Conservation (phyloP, 1,284 basidiomycete species). For the Rhodotorula sp. region DNA sequence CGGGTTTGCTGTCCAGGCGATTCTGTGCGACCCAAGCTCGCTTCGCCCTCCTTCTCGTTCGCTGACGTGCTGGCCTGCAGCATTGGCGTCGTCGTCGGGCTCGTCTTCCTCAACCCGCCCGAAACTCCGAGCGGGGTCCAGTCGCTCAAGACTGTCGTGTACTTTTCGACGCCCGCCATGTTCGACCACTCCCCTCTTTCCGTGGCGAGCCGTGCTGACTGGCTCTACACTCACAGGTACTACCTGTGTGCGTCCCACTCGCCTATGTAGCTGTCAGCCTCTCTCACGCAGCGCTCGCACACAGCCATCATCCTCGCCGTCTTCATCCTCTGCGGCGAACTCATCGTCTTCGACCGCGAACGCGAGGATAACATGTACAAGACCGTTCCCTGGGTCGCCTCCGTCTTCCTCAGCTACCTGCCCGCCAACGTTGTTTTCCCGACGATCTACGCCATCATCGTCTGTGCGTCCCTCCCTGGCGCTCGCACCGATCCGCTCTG, state of each 20-base stretch:
- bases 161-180: constrained; percentile 21
- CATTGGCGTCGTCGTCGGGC: constrained; percentile 40
- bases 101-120: constrained; percentile 42
- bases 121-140: constrained; percentile 53
- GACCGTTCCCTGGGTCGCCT: constrained; percentile 47
- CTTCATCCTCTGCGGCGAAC: constrained; percentile 51
- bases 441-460: constrained; percentile 49
- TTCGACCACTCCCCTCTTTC: too few species aligned
- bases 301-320: constrained; percentile 44
- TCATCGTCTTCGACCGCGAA: constrained; percentile 57
- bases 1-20: constrained; percentile 49
- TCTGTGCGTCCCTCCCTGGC: constrained; percentile 38
- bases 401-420: constrained; percentile 25
- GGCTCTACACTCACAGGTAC: too few species aligned
- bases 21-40: constrained; percentile 38
- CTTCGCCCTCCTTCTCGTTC: constrained; percentile 45
- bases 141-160: constrained; percentile 49
- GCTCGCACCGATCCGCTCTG: constrained; percentile 47
- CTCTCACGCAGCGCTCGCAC: background rate
- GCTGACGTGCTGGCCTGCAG: background rate
- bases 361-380: constrained; percentile 52
- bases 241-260: constrained; percentile 45
- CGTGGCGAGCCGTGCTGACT: too few species aligned
- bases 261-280: constrained; percentile 44
- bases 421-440: constrained; percentile 46